Percentiles rank a stretch among this genome's conserved stretches.
Evolutionary conservation across 2,329 filamentous ascomycete genomes (phyloP).

Genomic region (Colletotrichum neosansevieriae): DNA sequence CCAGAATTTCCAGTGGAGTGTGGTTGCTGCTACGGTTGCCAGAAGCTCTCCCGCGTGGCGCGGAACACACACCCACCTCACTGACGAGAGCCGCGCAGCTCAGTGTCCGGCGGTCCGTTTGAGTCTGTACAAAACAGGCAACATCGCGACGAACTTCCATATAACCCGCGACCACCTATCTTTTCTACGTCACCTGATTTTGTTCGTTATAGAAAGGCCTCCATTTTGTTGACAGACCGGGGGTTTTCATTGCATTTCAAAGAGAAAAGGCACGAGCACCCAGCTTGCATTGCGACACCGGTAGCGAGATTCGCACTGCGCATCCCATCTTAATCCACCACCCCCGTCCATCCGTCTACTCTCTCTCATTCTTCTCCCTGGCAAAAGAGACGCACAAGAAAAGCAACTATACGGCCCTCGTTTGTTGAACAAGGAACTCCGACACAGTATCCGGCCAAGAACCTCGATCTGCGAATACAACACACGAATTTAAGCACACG

Average conservation of each 20-base stretch:
- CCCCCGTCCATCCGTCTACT: background rate
- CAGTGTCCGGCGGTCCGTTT: background rate
- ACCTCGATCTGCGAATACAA: too few species aligned
- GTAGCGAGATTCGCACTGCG: conserved; percentile 35
- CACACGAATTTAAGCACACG: background rate
- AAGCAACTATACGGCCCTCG: too few species aligned
- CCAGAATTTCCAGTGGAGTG: background rate
- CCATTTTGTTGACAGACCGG: background rate
- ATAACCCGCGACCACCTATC: too few species aligned
- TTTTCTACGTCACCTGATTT: too few species aligned
- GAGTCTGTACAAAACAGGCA: background rate
- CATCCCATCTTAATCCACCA: conserved; percentile 12
- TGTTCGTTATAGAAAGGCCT: too few species aligned
- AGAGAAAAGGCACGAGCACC: background rate
- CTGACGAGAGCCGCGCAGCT: too few species aligned
- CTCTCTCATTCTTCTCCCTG: background rate
- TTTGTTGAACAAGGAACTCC: too few species aligned
- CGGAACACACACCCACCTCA: too few species aligned
- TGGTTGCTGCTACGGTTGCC: conserved; percentile 13
- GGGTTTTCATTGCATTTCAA: conserved; percentile 8
- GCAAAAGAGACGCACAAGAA: background rate
- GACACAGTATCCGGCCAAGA: too few species aligned
- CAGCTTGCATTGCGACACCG: conserved; percentile 29
- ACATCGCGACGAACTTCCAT: conserved; percentile 1
- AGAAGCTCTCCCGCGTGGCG: background rate